Conservation (phyloP, 2,329 filamentous ascomycete species). For the Colletotrichum sp. region DNA sequence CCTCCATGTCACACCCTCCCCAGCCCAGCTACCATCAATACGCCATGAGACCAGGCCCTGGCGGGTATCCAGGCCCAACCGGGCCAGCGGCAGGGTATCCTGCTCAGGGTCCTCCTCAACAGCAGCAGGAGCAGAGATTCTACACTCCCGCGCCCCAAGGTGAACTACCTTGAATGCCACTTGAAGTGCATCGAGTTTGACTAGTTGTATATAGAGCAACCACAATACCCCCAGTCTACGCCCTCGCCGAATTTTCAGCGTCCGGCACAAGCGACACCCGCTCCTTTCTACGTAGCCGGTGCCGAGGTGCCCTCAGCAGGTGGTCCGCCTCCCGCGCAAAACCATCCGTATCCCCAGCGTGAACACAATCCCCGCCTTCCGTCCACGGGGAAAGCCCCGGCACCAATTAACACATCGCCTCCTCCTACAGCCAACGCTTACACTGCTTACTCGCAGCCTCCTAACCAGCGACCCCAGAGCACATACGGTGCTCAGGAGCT, state of each 20-base stretch:
- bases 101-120: slow-evolving; percentile 44
- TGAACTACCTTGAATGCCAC: slow-evolving; percentile 31
- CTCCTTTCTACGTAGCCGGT: slow-evolving; percentile 71
- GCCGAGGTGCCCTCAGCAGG: slow-evolving; percentile 53
- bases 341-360: slow-evolving; percentile 56
- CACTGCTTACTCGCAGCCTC: slow-evolving; percentile 50
- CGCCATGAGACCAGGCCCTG: slow-evolving; percentile 55
- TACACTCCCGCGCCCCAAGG: slow-evolving; percentile 67
- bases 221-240: slow-evolving; percentile 51
- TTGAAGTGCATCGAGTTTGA: slow-evolving; percentile 20
- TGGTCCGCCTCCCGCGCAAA: slow-evolving; percentile 29
- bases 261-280: slow-evolving; percentile 51
- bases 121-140: slow-evolving; percentile 54
- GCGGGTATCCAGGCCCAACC: slow-evolving; percentile 43
- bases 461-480: slow-evolving; percentile 64
- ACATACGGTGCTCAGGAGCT: slow-evolving; percentile 79
- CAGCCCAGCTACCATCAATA: slow-evolving; percentile 79
- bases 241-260: slow-evolving; percentile 61
- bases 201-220: slow-evolving; percentile 43
- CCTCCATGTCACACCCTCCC: slow-evolving; percentile 94
- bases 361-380: slow-evolving; percentile 55
- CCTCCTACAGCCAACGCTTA: slow-evolving; percentile 56
- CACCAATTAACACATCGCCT: slow-evolving; percentile 56
- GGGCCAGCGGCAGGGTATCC: slow-evolving; percentile 38
- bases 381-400: slow-evolving; percentile 51